phyloP scores from a whole-genome alignment of 805 yeast species.

The Cyberlindnera mississippiensis region DNA sequence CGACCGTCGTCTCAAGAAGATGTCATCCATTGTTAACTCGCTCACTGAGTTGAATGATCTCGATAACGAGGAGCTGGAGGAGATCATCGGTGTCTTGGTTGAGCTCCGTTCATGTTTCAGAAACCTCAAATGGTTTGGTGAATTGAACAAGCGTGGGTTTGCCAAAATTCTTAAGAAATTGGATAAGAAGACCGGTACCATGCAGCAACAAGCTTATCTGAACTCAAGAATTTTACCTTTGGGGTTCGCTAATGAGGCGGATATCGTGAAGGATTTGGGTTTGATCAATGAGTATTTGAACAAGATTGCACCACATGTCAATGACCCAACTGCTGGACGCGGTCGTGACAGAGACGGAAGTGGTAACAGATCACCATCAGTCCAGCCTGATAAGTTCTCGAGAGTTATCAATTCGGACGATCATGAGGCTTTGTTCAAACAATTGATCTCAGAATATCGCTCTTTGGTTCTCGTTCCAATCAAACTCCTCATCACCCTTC shows the following conservation, averaged over 20 bases:
- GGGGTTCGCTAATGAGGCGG: slow-evolving; percentile 70
- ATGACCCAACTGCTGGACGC: slow-evolving; percentile 4
- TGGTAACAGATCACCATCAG: slow-evolving; percentile 13
- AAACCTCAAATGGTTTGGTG: slow-evolving; percentile 91
- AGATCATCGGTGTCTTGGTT: slow-evolving; percentile 60
- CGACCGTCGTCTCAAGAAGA: slow-evolving; percentile 56
- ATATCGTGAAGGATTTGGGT: slow-evolving; percentile 50
- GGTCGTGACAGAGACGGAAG: not conserved
- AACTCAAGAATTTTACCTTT: slow-evolving; percentile 66
- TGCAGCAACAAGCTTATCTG: slow-evolving; percentile 53
- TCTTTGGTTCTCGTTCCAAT: slow-evolving; percentile 48
- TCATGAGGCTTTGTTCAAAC: slow-evolving; percentile 38
- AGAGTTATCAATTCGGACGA: slow-evolving; percentile 40
- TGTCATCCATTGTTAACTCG: slow-evolving; percentile 32
- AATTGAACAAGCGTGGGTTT: slow-evolving; percentile 85
- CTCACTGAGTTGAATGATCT: slow-evolving; percentile 39
- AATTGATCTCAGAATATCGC: slow-evolving; percentile 40
- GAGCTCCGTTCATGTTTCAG: slow-evolving; percentile 75
- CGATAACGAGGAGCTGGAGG: slow-evolving; percentile 52
- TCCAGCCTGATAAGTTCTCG: slow-evolving; percentile 21
- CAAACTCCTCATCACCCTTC: slow-evolving; percentile 52
- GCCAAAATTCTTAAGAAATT: slow-evolving; percentile 84
- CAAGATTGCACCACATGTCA: slow-evolving; percentile 42
- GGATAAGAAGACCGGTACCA: slow-evolving; percentile 75
- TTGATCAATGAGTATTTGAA: slow-evolving; percentile 49